Percentiles rank a stretch among this genome's conserved stretches.
These are phyloP conservation scores for Phytophthora constricta DNA, from an alignment of 352 stramenopile genomes.

Conservation along the genomic window DNA sequence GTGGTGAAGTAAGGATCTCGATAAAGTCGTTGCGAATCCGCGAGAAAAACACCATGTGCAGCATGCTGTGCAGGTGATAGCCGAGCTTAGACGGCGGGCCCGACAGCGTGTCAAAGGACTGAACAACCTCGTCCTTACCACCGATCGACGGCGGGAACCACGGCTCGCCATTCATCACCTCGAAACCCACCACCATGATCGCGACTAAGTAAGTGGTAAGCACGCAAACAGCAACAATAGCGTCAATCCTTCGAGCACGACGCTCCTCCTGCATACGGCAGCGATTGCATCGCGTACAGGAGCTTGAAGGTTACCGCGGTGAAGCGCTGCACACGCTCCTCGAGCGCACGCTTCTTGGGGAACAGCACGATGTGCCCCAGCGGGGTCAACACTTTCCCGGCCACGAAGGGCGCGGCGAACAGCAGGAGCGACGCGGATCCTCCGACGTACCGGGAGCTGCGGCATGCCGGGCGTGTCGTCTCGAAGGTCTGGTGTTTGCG, in stretches of 20 bases:
- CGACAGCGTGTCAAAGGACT: slow-evolving; percentile 39
- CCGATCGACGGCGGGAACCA: slow-evolving; percentile 53
- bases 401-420: slow-evolving; percentile 47
- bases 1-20: slow-evolving; percentile 67
- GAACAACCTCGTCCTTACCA: slow-evolving; percentile 40
- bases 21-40: slow-evolving; percentile 66
- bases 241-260: slow-evolving; percentile 6
- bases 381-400: slow-evolving; percentile 46
- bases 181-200: slow-evolving; percentile 52
- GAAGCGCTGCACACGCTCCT: slow-evolving; percentile 71
- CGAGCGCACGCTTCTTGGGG: slow-evolving; percentile 54
- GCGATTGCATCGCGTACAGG: slow-evolving; percentile 48
- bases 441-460: slow-evolving; percentile 38
- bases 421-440: slow-evolving; percentile 43
- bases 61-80: slow-evolving; percentile 61
- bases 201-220: slow-evolving; percentile 57
- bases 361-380: slow-evolving; percentile 52
- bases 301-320: slow-evolving; percentile 79
- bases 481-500: slow-evolving; percentile 30
- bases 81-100: slow-evolving; percentile 53
- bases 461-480: slow-evolving; percentile 51
- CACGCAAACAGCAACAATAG: slow-evolving; percentile 1
- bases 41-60: slow-evolving; percentile 64
- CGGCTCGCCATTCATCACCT: slow-evolving; percentile 48
- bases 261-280: no score